These are phyloP conservation scores for Grosmannia huntii DNA, from an alignment of 2,329 filamentous ascomycete species.

Conservation along the genomic window DNA sequence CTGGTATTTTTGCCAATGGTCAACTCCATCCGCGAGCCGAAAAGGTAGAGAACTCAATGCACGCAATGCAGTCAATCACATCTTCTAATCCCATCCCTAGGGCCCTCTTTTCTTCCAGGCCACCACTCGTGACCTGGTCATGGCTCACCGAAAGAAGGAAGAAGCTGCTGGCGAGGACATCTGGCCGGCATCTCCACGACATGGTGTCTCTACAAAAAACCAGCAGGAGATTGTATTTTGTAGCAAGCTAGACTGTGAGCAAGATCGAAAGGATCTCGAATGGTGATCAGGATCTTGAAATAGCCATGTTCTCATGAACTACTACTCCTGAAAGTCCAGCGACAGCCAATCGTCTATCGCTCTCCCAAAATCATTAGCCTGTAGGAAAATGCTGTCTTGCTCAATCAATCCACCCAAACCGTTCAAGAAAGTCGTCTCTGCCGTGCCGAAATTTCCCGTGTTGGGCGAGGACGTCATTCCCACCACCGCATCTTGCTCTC, in stretches of 20 bases:
- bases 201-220: not conserved
- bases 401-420: not conserved
- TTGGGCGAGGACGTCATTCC: not conserved
- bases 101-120: constrained; percentile 37
- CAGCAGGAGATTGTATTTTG: not conserved
- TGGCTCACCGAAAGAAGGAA: constrained; percentile 15
- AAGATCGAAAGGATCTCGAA: not conserved
- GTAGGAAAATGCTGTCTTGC: not conserved
- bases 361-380: not conserved
- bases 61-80: not conserved
- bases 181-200: constrained; percentile 1
- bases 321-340: not conserved
- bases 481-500: not conserved
- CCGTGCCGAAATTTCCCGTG: not conserved
- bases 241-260: not conserved
- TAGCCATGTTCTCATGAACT: not conserved
- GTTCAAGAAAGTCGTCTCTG: not conserved
- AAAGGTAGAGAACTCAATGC: constrained; percentile 19
- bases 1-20: constrained; percentile 49
- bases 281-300: not conserved
- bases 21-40: constrained; percentile 49
- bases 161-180: constrained; percentile 15
- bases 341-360: not conserved
- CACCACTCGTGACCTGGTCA: constrained; percentile 15
- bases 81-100: not conserved